phyloP scores from a whole-genome alignment of 176 grass and related monocot species.

The Oryza brachyantha region DNA sequence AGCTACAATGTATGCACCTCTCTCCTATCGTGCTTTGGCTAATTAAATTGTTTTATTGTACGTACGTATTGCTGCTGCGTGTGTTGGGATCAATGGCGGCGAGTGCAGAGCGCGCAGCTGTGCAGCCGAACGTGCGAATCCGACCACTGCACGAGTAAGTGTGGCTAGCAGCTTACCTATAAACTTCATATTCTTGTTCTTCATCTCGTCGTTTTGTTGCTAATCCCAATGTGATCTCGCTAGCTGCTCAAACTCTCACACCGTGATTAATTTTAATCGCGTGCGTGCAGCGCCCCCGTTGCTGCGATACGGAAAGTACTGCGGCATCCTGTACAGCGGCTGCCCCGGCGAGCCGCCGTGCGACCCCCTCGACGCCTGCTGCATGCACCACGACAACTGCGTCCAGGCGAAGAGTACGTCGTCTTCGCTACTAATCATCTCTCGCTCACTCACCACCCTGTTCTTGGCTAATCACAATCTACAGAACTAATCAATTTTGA shows the following conservation, averaged over 20 bases:
- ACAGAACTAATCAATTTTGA: neutral
- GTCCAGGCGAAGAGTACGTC: conserved; percentile 61
- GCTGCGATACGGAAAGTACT: conserved; percentile 93
- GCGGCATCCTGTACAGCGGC: conserved; percentile 89
- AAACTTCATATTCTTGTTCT: neutral
- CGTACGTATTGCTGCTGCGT: neutral
- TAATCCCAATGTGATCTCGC: neutral
- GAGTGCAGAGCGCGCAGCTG: conserved; percentile 56
- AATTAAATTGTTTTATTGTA: neutral
- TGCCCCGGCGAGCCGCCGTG: conserved; percentile 91
- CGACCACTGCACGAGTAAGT: conserved; percentile 74
- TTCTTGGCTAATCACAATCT: neutral
- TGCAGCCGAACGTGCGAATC: conserved; percentile 94
- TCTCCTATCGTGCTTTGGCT: neutral
- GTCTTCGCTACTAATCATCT: neutral
- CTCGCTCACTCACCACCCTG: too few relatives aligned
- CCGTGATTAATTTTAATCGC: neutral
- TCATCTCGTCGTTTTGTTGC: neutral
- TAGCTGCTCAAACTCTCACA: neutral
- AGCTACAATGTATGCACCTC: neutral
- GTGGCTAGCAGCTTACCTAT: too few relatives aligned
- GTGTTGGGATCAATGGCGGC: neutral
- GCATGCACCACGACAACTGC: conserved; percentile 91
- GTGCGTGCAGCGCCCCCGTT: conserved; percentile 49
- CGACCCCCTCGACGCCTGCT: conserved; percentile 88